phyloP scores from a whole-genome alignment of 2,329 filamentous ascomycete genomes.

The Alternaria arborescens region DNA sequence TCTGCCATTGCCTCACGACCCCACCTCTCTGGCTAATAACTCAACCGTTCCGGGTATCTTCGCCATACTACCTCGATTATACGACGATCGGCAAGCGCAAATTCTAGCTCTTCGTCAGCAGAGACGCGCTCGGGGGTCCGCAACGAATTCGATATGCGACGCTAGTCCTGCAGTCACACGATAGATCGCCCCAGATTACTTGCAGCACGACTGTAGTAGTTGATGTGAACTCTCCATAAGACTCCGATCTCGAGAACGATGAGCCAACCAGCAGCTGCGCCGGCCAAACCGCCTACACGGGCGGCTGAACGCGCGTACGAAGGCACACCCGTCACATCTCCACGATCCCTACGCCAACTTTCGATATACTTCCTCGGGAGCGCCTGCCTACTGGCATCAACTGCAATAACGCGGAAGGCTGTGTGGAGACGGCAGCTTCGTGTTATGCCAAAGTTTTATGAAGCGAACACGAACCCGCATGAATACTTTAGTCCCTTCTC shows the following conservation, averaged over 20 bases:
- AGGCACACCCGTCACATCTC: conserved; percentile 51
- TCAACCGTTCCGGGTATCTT: not conserved
- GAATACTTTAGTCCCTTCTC: conserved; percentile 68
- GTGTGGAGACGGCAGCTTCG: conserved; percentile 69
- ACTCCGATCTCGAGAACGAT: conserved; percentile 34
- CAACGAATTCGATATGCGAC: conserved; percentile 27
- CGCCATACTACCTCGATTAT: not conserved
- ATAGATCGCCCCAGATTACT: conserved; percentile 22
- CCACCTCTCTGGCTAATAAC: not conserved
- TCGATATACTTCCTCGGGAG: conserved; percentile 78
- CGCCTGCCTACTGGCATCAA: conserved; percentile 76
- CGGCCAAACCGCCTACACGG: conserved; percentile 26
- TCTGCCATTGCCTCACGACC: conserved; percentile 16
- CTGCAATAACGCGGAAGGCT: conserved; percentile 70
- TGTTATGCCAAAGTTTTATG: conserved; percentile 75
- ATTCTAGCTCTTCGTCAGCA: not conserved
- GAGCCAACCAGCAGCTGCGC: conserved; percentile 31
- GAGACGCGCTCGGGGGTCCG: conserved; percentile 25
- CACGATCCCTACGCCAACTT: conserved; percentile 68
- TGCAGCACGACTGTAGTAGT: conserved; percentile 11
- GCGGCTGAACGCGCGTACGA: conserved; percentile 33
- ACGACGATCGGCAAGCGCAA: conserved; percentile 1
- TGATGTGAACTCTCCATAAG: conserved; percentile 36
- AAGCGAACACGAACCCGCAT: conserved; percentile 61
- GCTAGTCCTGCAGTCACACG: conserved; percentile 30